A percentile compares a stretch with the other conserved stretches of the same genome.
phyloP scores from a whole-genome alignment of 768 basidiomycete species.

The Brasilioporus rufonigricans region DNA sequence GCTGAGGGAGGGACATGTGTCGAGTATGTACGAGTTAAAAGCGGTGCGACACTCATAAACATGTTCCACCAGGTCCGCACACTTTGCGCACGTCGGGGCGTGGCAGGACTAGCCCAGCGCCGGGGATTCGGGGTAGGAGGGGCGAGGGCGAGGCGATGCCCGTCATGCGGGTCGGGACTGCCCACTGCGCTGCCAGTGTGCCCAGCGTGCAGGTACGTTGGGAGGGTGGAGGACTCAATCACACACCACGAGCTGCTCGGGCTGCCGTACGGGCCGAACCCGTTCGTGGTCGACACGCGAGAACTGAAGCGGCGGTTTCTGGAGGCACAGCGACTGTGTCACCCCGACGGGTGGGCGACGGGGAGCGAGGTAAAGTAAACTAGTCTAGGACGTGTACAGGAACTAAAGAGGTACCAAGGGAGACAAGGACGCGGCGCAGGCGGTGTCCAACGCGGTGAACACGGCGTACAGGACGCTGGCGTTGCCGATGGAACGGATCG shows the following conservation, averaged over 20 bases:
- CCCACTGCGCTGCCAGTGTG: conserved; percentile 74
- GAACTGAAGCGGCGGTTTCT: conserved; percentile 66
- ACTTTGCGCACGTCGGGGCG: conserved; percentile 1
- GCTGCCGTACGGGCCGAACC: conserved; percentile 59
- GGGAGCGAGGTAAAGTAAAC: conserved; percentile 51
- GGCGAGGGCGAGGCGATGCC: conserved; percentile 40
- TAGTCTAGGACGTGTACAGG: conserved; percentile 1
- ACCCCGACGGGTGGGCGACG: conserved; percentile 84
- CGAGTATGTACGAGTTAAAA: background rate
- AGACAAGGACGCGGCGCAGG: conserved; percentile 22
- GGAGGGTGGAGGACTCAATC: conserved; percentile 49
- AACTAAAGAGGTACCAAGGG: conserved; percentile 18
- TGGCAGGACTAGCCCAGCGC: conserved; percentile 6
- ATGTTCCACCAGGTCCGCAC: conserved; percentile 16
- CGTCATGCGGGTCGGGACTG: conserved; percentile 59
- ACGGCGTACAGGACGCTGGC: conserved; percentile 75
- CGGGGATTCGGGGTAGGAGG: conserved; percentile 14
- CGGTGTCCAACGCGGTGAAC: conserved; percentile 73
- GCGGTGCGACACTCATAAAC: conserved; percentile 2
- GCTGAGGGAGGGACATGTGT: conserved; percentile 35
- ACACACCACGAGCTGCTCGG: conserved; percentile 71
- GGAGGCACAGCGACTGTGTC: conserved; percentile 69
- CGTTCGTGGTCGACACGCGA: conserved; percentile 63
- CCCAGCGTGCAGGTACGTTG: conserved; percentile 65
- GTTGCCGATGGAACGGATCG: conserved; percentile 71